Evolutionary conservation across 345 rosid genomes (phyloP).

Genomic region (Salix exigua): DNA sequence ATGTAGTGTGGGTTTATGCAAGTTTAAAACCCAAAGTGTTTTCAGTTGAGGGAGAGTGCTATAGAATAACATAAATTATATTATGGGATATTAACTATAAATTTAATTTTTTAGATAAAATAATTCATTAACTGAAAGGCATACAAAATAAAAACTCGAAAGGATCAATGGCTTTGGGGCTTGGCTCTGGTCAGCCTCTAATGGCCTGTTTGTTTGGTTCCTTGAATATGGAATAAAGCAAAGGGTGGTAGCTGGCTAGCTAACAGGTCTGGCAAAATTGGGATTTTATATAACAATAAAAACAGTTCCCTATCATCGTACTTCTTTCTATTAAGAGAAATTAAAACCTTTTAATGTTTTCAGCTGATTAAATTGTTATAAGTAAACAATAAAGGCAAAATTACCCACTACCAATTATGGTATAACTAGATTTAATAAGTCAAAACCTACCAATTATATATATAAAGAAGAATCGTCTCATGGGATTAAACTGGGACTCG

Average conservation of each 20-base stretch:
- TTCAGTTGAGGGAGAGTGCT: no score
- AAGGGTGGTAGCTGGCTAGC: not conserved
- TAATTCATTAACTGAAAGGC: no score
- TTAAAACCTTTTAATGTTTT: not conserved
- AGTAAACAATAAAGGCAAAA: not conserved
- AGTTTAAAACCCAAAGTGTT: no score
- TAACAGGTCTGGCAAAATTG: not conserved
- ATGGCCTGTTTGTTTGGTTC: not conserved
- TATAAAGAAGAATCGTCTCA: not conserved
- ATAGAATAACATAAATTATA: no score
- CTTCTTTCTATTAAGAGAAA: not conserved
- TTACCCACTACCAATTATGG: not conserved
- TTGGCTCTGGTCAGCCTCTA: constrained; percentile 8
- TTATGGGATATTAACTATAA: no score
- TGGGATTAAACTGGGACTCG: not conserved
- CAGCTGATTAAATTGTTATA: not conserved
- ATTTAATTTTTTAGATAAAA: no score
- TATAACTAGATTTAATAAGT: not conserved
- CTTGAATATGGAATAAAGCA: not conserved
- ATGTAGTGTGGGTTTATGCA: no score
- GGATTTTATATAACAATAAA: not conserved
- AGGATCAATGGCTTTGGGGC: constrained; percentile 2
- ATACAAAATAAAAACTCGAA: not conserved
- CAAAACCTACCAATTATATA: not conserved
- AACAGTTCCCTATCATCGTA: not conserved